Evolutionary conservation across 805 yeast species (phyloP).

Genomic region (Wickerhamiella parazyma): DNA sequence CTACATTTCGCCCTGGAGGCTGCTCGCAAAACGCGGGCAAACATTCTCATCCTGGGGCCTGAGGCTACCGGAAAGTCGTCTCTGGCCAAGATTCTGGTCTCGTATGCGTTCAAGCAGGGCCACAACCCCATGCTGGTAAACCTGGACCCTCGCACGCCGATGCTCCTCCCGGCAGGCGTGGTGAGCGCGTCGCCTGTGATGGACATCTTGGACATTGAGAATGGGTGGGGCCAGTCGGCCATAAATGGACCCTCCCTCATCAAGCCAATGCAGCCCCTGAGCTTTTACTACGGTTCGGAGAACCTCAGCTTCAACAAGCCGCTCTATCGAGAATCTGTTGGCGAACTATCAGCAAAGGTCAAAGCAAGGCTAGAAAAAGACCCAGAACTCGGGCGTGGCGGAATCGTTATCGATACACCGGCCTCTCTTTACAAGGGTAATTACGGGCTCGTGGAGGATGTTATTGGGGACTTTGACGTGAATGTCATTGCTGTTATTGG

Average conservation of each 20-base stretch:
- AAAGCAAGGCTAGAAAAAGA: slow-evolving; percentile 39
- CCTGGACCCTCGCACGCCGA: slow-evolving; percentile 60
- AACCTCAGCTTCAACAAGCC: slow-evolving; percentile 40
- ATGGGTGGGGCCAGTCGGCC: slow-evolving; percentile 67
- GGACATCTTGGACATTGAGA: slow-evolving; percentile 64
- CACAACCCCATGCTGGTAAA: slow-evolving; percentile 61
- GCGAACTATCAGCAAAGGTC: slow-evolving; percentile 38
- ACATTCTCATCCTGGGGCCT: slow-evolving; percentile 64
- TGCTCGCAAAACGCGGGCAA: slow-evolving; percentile 21
- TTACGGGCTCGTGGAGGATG: slow-evolving; percentile 35
- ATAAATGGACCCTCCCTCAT: slow-evolving; percentile 33
- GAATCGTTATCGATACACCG: slow-evolving; percentile 66
- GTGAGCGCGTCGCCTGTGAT: slow-evolving; percentile 72
- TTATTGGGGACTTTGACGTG: slow-evolving; percentile 47
- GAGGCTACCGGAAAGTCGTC: slow-evolving; percentile 67
- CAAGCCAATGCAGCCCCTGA: slow-evolving; percentile 84
- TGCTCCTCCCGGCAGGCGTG: slow-evolving; percentile 69
- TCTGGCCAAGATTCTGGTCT: slow-evolving; percentile 48
- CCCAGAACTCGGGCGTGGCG: slow-evolving; percentile 31
- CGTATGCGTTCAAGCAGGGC: slow-evolving; percentile 67
- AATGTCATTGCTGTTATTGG: slow-evolving; percentile 59
- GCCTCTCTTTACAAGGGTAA: slow-evolving; percentile 37
- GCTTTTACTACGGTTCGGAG: slow-evolving; percentile 64
- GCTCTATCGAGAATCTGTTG: slow-evolving; percentile 37
- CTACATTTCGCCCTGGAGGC: slow-evolving; percentile 66